Conservation (phyloP, 352 stramenopile genomes). For the Globisporangium orthogonon region DNA sequence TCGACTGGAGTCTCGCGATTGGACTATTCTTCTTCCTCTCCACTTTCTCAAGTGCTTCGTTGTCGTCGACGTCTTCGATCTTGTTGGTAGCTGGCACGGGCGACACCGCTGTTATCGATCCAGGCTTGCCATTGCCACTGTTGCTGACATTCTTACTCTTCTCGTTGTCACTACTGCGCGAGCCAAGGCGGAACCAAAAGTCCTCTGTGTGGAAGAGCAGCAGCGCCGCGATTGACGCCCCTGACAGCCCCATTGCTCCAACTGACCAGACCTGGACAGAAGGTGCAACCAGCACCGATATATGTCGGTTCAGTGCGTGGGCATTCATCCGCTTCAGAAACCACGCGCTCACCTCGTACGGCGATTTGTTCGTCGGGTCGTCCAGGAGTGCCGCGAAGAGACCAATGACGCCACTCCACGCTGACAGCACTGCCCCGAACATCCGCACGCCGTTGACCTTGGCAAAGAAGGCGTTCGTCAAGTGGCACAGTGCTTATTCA, state of each 20-base stretch:
- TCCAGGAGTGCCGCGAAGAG: conserved; percentile 31
- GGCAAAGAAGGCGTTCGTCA: neutral
- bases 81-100: neutral
- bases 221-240: conserved; percentile 26
- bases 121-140: neutral
- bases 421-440: conserved; percentile 27
- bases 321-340: neutral
- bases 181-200: conserved; percentile 36
- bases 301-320: neutral
- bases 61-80: neutral
- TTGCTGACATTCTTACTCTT: neutral
- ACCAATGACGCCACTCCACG: conserved; percentile 36
- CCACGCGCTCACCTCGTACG: conserved; percentile 31
- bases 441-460: conserved; percentile 50
- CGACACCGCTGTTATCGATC: neutral
- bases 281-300: neutral
- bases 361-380: conserved; percentile 26
- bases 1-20: neutral
- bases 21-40: neutral
- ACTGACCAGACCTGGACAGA: conserved; percentile 41
- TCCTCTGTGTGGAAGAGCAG: conserved; percentile 44
- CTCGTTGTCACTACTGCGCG: neutral
- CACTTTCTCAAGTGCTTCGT: neutral
- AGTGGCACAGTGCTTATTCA: neutral
- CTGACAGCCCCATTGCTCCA: conserved; percentile 38